Evolutionary conservation across 2,329 filamentous ascomycete species (phyloP).

Genomic region (Pseudocercospora crystallina): DNA sequence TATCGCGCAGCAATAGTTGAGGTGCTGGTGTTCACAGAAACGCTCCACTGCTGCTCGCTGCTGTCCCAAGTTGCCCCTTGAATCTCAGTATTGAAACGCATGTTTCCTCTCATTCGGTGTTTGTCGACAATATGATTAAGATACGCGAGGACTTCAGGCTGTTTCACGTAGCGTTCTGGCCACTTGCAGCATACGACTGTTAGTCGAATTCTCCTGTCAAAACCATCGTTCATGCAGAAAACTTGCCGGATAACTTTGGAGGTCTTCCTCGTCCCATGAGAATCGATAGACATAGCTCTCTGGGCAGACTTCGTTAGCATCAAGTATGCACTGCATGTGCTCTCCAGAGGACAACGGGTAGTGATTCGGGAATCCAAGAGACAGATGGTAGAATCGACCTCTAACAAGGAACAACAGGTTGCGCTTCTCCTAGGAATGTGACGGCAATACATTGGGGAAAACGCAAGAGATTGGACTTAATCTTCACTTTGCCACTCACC

Average conservation of each 20-base stretch:
- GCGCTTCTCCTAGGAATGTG: too few species aligned
- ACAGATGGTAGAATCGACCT: too few species aligned
- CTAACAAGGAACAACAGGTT: too few species aligned
- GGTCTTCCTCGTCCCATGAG: slow-evolving; percentile 37
- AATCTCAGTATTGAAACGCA: slow-evolving; percentile 23
- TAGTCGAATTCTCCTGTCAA: neutral
- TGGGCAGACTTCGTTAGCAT: too few species aligned
- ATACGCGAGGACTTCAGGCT: slow-evolving; percentile 38
- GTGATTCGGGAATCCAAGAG: too few species aligned
- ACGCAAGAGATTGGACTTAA: too few species aligned
- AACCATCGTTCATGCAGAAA: too few species aligned
- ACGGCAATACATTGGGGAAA: too few species aligned
- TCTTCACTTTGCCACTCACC: too few species aligned
- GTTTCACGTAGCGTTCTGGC: slow-evolving; percentile 43
- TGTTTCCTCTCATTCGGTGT: slow-evolving; percentile 20
- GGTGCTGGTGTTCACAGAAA: slow-evolving; percentile 7
- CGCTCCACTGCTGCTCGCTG: slow-evolving; percentile 7
- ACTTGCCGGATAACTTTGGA: slow-evolving; percentile 31
- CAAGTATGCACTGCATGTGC: too few species aligned
- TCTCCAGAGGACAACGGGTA: too few species aligned
- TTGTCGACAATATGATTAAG: slow-evolving; percentile 21
- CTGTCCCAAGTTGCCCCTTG: slow-evolving; percentile 28
- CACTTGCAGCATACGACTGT: slow-evolving; percentile 20
- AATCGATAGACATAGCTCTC: slow-evolving; percentile 33
- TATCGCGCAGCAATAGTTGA: slow-evolving; percentile 27